Percentiles rank a stretch among this genome's conserved stretches.
phyloP scores from a whole-genome alignment of 352 stramenopile species.

The Aphanomyces euteiches region DNA sequence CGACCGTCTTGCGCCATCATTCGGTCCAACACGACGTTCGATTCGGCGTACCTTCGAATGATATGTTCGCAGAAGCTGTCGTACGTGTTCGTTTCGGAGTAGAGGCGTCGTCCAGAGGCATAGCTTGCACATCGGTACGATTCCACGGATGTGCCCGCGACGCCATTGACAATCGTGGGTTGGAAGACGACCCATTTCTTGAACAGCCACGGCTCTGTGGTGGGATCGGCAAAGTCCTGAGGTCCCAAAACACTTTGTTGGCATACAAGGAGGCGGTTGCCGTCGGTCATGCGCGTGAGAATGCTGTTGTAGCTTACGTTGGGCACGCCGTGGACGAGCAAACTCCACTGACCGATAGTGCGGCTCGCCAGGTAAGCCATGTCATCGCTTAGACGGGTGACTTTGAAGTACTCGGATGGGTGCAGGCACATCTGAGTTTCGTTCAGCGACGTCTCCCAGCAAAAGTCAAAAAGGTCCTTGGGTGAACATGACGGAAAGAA shows the following conservation, averaged over 20 bases:
- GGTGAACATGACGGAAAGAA: constrained; percentile 76
- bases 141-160: constrained; percentile 75
- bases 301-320: constrained; percentile 87
- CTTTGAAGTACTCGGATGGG: constrained; percentile 51
- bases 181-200: constrained; percentile 87
- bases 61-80: constrained; percentile 86
- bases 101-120: constrained; percentile 74
- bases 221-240: constrained; percentile 77
- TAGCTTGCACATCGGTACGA: constrained; percentile 82
- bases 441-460: constrained; percentile 83
- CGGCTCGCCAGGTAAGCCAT: constrained; percentile 82
- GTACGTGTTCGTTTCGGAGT: constrained; percentile 87
- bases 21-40: constrained; percentile 70
- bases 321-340: constrained; percentile 73
- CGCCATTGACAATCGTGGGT: constrained; percentile 58
- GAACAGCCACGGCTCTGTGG: constrained; percentile 78
- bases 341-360: constrained; percentile 79
- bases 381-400: constrained; percentile 64
- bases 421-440: constrained; percentile 15
- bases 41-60: constrained; percentile 82
- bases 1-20: constrained; percentile 79
- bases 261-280: constrained; percentile 68
- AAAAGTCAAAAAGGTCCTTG: constrained; percentile 78
- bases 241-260: constrained; percentile 81
- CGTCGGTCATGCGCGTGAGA: constrained; percentile 53